Evolutionary conservation across 2,329 filamentous ascomycete genomes (phyloP), one percentile per base, ranked within the genome.

Genomic region (Podosphaera aphanis): DNA sequence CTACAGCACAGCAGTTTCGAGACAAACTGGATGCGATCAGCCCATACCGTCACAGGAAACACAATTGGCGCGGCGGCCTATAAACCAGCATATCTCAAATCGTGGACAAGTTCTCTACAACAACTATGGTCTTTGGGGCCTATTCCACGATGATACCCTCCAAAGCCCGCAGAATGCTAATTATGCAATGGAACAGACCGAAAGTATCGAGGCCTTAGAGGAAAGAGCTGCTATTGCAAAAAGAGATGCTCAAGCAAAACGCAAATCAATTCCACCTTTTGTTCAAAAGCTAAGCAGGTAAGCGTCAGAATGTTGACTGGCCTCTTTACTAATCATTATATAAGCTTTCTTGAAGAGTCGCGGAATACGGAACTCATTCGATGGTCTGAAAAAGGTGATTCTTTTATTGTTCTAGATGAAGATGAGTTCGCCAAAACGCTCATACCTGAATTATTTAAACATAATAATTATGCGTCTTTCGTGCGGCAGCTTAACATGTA

Each of bases 261-360:
- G 86, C 56, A 95, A 95, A 63, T 83, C 92, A 57, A 95, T 98
- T 10, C 88, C 90, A 0, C 88, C 90, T 0, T 98, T 98, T 66
- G 86, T 98, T 38, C 86, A 94, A 62, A 98, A 98, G 60, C 65
- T 98, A 46, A 93, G 85, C 75, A 95, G 88, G 88, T 92, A 66
- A 64, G 73, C 36, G 8, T 31, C 15, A 19, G 6, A 4, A 20
- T 8, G 5, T 11, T 4, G 5, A 31, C 15, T 15, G 13, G 11
- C 13, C n/a, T 10, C 13, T 40, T 29, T 37, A 23, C 27, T 46
- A 18, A 46, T 29, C 16, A 37, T 31, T 25, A 4, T 16, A 19
- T 43, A 56, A 95, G 90, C 60, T 98, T 95, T 57, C 71, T 98
- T 13, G 86, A 98, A 56, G 80, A 92, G 57, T 78, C 79, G 35